Conservation (phyloP, 768 basidiomycete genomes). For the Boletus pseudopeckii region DNA sequence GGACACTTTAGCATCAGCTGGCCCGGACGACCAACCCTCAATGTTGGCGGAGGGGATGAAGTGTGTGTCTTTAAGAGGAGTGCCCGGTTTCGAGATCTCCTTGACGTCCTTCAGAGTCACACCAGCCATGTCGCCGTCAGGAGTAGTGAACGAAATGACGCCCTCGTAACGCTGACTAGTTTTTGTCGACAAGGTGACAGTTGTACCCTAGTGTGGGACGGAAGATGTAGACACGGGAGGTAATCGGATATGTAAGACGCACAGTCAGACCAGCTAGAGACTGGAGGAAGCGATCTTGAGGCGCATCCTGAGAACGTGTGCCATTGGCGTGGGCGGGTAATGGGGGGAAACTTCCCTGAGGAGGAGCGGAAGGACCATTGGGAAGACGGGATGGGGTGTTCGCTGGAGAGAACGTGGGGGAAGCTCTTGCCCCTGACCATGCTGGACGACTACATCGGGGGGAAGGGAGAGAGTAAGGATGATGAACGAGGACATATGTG, state of each 20-base stretch:
- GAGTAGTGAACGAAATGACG: constrained; percentile 54
- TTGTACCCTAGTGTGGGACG: constrained; percentile 56
- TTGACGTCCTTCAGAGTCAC: constrained; percentile 76
- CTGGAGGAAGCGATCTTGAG: constrained; percentile 61
- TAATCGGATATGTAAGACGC: constrained; percentile 32
- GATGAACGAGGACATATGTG: constrained; percentile 13
- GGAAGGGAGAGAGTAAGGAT: constrained; percentile 5
- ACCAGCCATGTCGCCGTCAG: constrained; percentile 67
- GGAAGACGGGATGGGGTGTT: constrained; percentile 40
- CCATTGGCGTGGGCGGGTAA: constrained; percentile 46
- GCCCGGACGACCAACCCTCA: constrained; percentile 68
- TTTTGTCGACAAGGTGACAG: constrained; percentile 73
- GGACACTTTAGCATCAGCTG: constrained; percentile 63
- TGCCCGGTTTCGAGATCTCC: constrained; percentile 63
- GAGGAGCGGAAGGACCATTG: constrained; percentile 36
- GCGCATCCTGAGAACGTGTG: constrained; percentile 40
- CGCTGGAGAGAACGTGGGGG: constrained; percentile 65
- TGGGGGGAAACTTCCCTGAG: constrained; percentile 43
- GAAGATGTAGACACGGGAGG: constrained; percentile 11
- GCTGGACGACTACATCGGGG: constrained; percentile 41
- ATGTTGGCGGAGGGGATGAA: constrained; percentile 75
- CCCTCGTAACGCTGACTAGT: constrained; percentile 72
- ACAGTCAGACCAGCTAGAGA: constrained; percentile 70
- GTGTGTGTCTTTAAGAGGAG: constrained; percentile 64
- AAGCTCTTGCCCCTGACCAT: constrained; percentile 67